Conservation (phyloP, 1,284 basidiomycete genomes). For the Pyrrhoderma noxium region DNA sequence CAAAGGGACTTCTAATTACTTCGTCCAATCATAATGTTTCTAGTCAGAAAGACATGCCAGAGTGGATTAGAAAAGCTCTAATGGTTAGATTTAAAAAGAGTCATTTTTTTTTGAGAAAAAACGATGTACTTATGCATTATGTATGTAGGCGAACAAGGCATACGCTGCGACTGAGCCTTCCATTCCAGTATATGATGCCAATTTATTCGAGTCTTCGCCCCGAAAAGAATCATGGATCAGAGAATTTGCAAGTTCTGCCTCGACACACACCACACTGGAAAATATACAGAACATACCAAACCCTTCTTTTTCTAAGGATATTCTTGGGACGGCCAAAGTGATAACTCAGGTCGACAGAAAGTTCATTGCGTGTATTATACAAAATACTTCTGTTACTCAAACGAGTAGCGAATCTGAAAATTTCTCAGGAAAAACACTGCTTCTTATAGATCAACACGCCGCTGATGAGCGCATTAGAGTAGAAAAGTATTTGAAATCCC, state of each 20-base stretch:
- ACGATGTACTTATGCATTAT: background rate
- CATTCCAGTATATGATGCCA: slow-evolving; percentile 20
- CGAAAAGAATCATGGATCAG: slow-evolving; percentile 16
- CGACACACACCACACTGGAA: too few relatives aligned
- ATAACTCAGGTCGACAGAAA: slow-evolving; percentile 85
- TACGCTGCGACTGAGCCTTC: slow-evolving; percentile 39
- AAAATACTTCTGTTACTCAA: slow-evolving; percentile 21
- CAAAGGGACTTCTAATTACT: too few relatives aligned
- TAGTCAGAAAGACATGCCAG: slow-evolving; percentile 28
- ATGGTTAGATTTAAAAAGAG: too few relatives aligned
- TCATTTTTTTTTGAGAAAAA: too few relatives aligned
- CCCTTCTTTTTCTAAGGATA: slow-evolving; percentile 41
- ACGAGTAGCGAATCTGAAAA: slow-evolving; percentile 17
- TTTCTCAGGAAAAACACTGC: slow-evolving; percentile 34
- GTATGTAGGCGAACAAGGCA: slow-evolving; percentile 41
- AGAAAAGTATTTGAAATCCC: slow-evolving; percentile 68
- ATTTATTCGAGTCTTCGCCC: slow-evolving; percentile 26
- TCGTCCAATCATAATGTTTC: background rate
- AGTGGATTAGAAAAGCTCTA: slow-evolving; percentile 47
- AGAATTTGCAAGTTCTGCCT: too few relatives aligned
- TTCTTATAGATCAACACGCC: slow-evolving; percentile 92
- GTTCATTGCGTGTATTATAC: slow-evolving; percentile 70
- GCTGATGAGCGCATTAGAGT: slow-evolving; percentile 90
- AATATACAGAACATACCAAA: slow-evolving; percentile 3
- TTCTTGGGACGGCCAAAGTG: slow-evolving; percentile 48